A percentile compares a stretch with the other conserved stretches of the same genome.
Conservation (phyloP, 331 rosid species). For the Acacia pycnantha region DNA sequence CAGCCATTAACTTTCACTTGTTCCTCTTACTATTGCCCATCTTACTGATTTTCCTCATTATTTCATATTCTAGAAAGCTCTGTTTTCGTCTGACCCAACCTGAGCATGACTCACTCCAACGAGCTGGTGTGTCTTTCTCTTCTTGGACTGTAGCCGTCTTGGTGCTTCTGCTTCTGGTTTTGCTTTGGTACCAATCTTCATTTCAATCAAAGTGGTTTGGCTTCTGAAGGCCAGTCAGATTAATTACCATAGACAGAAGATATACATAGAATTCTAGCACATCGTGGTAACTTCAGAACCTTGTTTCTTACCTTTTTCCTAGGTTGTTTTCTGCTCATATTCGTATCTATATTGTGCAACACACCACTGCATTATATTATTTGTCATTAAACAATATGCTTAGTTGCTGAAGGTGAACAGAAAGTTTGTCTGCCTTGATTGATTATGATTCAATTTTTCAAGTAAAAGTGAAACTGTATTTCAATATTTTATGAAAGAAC, state of each 20-base stretch:
- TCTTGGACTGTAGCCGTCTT: conserved; percentile 50
- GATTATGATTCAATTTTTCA: neutral
- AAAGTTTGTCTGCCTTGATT: neutral
- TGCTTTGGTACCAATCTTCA: conserved; percentile 48
- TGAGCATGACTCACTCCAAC: conserved; percentile 12
- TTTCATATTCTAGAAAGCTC: conserved; percentile 48
- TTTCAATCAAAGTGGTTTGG: conserved; percentile 55
- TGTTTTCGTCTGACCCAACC: conserved; percentile 27
- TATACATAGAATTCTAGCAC: neutral
- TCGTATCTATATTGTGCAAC: neutral
- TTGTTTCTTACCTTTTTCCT: neutral
- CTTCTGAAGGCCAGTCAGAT: conserved; percentile 28
- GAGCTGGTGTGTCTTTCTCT: conserved; percentile 31
- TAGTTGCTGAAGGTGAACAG: neutral
- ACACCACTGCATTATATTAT: neutral
- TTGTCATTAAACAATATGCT: neutral
- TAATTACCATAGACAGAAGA: neutral
- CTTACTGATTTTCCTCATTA: conserved; percentile 43
- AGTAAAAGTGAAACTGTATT: neutral
- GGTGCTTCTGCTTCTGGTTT: conserved; percentile 43
- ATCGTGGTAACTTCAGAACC: neutral
- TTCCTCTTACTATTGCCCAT: conserved; percentile 55
- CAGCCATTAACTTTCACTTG: conserved; percentile 48
- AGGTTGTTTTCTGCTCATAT: neutral
- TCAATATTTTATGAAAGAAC: conserved; percentile 10